Evolutionary conservation across 2,329 filamentous ascomycete species (phyloP).

Genomic region (Aphanoascus verrucosus): DNA sequence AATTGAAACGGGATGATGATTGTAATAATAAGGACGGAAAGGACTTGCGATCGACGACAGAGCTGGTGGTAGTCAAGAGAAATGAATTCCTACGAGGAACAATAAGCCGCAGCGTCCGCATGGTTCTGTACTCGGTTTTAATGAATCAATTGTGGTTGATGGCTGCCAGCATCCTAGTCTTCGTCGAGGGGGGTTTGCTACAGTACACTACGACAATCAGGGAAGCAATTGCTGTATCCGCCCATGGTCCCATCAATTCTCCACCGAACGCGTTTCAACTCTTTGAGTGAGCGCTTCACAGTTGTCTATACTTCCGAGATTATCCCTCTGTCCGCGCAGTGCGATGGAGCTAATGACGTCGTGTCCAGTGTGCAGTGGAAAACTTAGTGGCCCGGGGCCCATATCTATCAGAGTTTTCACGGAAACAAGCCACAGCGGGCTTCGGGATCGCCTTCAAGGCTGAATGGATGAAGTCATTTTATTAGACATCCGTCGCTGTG

Average conservation of each 20-base stretch:
- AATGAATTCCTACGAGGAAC: too few relatives aligned
- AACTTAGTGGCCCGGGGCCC: conserved; percentile 5
- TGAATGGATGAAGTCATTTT: conserved; percentile 7
- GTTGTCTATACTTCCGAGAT: not conserved
- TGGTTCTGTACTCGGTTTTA: not conserved
- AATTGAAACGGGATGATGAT: not conserved
- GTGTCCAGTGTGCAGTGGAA: not conserved
- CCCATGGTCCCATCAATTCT: not conserved
- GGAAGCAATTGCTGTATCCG: not conserved
- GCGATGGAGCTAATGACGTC: not conserved
- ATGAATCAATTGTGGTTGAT: too few relatives aligned
- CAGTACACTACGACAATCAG: not conserved
- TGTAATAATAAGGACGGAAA: not conserved
- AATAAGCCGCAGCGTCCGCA: not conserved
- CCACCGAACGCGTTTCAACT: conserved; percentile 2
- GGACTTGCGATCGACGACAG: not conserved
- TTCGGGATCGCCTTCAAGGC: not conserved
- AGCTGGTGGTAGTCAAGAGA: too few relatives aligned
- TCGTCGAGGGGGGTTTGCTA: not conserved
- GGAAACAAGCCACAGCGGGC: conserved; percentile 1
- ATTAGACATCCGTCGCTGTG: too few relatives aligned
- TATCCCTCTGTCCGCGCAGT: not conserved
- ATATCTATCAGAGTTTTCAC: conserved; percentile 7
- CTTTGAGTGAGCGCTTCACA: not conserved
- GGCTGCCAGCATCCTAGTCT: not conserved